Percentiles rank a stretch among this genome's conserved stretches.
Conservation (phyloP, 441 rosid species). For the Hura crepitans region DNA sequence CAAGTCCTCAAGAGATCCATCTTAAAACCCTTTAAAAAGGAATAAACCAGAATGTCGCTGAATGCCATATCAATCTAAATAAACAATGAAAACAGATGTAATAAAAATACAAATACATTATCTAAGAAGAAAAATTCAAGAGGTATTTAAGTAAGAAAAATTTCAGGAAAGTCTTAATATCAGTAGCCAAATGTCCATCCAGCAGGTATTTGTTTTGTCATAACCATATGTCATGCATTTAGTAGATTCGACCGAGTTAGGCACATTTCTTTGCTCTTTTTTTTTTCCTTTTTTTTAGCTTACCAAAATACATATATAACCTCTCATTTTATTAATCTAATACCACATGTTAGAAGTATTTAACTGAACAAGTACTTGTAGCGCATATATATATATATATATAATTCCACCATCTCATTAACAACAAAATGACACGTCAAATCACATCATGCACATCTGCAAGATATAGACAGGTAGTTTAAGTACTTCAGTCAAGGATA, state of each 20-base stretch:
- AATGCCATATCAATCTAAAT: not conserved
- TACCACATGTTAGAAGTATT: not conserved
- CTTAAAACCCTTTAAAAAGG: not conserved
- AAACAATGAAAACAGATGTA: not conserved
- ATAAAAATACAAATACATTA: not conserved
- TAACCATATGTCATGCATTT: not conserved
- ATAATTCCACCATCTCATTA: not conserved
- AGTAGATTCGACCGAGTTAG: not conserved
- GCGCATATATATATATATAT: not conserved
- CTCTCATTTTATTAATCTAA: not conserved
- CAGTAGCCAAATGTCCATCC: not conserved
- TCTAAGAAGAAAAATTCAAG: not conserved
- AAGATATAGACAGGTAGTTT: not conserved
- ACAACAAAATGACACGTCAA: not conserved
- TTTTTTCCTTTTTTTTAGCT: not conserved
- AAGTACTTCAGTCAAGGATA: constrained; percentile 20
- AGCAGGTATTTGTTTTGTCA: not conserved
- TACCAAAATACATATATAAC: not conserved
- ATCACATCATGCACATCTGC: constrained; percentile 1
- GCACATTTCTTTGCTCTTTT: not conserved
- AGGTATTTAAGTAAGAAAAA: not conserved
- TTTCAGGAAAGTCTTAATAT: not conserved
- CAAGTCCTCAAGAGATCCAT: not conserved
- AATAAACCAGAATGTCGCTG: not conserved
- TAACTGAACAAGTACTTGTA: not conserved